These are phyloP conservation scores for Trametes punicea DNA, from an alignment of 768 basidiomycete species.

Conservation along the genomic window DNA sequence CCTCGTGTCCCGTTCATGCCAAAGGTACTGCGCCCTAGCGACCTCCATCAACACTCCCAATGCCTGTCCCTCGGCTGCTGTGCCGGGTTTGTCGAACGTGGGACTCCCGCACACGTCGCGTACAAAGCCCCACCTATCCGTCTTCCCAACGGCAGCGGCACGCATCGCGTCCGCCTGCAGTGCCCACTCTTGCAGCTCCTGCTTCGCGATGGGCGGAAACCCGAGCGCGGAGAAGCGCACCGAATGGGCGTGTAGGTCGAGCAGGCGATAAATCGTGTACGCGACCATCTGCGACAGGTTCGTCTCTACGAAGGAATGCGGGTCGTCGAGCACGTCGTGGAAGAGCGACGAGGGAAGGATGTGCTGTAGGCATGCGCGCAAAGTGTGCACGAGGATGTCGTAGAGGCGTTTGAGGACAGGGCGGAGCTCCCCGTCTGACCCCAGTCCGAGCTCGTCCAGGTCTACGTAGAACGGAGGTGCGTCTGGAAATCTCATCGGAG, in stretches of 20 bases:
- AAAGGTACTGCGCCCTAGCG: slow-evolving; percentile 12
- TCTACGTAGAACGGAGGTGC: not conserved
- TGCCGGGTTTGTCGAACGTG: slow-evolving; percentile 22
- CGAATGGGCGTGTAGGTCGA: slow-evolving; percentile 13
- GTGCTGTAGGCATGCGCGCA: slow-evolving; percentile 16
- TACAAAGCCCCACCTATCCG: slow-evolving; percentile 25
- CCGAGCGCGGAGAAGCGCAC: not conserved
- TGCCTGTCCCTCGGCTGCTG: slow-evolving; percentile 25
- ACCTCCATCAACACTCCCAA: slow-evolving; percentile 22
- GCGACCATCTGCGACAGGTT: slow-evolving; percentile 27
- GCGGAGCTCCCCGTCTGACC: not conserved
- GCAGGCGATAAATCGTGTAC: slow-evolving; percentile 24
- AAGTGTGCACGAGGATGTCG: slow-evolving; percentile 14
- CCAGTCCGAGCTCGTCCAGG: not conserved
- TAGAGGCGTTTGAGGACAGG: slow-evolving; percentile 1
- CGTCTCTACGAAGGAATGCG: slow-evolving; percentile 23
- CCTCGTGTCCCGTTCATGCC: no score
- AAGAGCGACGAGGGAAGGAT: slow-evolving; percentile 19
- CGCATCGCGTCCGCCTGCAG: slow-evolving; percentile 12
- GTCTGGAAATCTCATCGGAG: not conserved
- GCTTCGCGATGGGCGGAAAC: not conserved
- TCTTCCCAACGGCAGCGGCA: slow-evolving; percentile 17
- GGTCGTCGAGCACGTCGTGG: slow-evolving; percentile 26
- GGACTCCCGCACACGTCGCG: slow-evolving; percentile 27
- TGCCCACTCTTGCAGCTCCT: slow-evolving; percentile 13